Percentiles rank a stretch among this genome's conserved stretches.
Evolutionary conservation across 2,329 filamentous ascomycete genomes (phyloP).

Genomic region (Nigrograna mackinnonii): DNA sequence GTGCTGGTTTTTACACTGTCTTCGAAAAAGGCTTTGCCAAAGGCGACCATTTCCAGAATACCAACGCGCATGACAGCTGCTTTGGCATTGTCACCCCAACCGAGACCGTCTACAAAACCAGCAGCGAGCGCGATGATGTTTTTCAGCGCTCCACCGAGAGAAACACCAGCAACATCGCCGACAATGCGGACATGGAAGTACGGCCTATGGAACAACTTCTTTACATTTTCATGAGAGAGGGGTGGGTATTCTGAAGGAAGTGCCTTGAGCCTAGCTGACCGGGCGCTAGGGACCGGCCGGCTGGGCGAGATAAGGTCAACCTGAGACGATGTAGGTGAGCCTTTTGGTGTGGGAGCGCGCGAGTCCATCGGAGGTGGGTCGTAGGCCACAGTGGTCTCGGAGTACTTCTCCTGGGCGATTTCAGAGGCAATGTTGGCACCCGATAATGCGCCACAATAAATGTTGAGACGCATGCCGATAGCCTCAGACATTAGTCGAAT

Average conservation of each 20-base stretch:
- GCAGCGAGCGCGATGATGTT: slow-evolving; percentile 95
- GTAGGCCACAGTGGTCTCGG: slow-evolving; percentile 95
- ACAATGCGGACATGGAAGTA: slow-evolving; percentile 98
- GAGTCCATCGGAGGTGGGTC: slow-evolving; percentile 90
- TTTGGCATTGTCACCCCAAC: slow-evolving; percentile 98
- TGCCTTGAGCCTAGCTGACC: slow-evolving; percentile 73
- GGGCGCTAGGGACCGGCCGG: slow-evolving; percentile 56
- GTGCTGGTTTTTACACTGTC: slow-evolving; percentile 79
- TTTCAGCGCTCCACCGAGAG: slow-evolving; percentile 91
- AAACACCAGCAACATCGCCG: slow-evolving; percentile 94
- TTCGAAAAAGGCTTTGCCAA: slow-evolving; percentile 90
- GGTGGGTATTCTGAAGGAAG: slow-evolving; percentile 83
- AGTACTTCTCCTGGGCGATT: slow-evolving; percentile 94
- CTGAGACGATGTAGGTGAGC: slow-evolving; percentile 51
- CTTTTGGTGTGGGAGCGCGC: slow-evolving; percentile 66
- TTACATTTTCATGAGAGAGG: slow-evolving; percentile 81
- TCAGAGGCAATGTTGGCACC: slow-evolving; percentile 96
- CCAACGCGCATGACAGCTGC: slow-evolving; percentile 98
- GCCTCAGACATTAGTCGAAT: slow-evolving; percentile 92
- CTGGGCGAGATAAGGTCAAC: slow-evolving; percentile 57
- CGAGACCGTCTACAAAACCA: slow-evolving; percentile 91
- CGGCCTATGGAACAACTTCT: slow-evolving; percentile 86
- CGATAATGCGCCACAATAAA: slow-evolving; percentile 94
- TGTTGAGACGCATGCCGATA: slow-evolving; percentile 87
- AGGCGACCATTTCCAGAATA: slow-evolving; percentile 93